Percentiles rank a stretch among this genome's conserved stretches.
Conservation (phyloP, 345 rosid genomes). For the Nasturtium officinale region DNA sequence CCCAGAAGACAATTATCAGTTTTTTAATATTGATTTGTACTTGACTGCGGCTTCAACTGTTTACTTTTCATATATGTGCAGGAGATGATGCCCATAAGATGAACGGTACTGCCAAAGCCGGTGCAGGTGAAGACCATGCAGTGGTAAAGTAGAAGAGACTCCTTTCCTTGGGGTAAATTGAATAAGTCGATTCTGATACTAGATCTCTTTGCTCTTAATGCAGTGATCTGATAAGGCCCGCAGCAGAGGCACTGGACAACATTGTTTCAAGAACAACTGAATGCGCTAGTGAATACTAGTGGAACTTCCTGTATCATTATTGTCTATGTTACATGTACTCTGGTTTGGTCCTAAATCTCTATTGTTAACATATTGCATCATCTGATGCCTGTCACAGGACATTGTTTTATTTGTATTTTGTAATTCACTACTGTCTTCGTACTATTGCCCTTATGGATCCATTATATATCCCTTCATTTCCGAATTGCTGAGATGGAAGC, state of each 20-base stretch:
- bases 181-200: constrained; percentile 7
- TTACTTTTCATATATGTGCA: constrained; percentile 19
- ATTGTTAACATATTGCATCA: constrained; percentile 28
- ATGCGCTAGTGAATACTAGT: constrained; percentile 42
- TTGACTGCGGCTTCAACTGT: background rate
- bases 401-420: constrained; percentile 20
- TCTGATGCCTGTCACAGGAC: constrained; percentile 12
- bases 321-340: constrained; percentile 33
- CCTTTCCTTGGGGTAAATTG: background rate
- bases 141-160: constrained; percentile 37
- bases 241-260: constrained; percentile 17
- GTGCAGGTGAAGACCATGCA: constrained; percentile 46
- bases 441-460: constrained; percentile 7
- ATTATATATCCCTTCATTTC: constrained; percentile 9
- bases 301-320: constrained; percentile 22
- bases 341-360: constrained; percentile 20
- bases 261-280: constrained; percentile 33
- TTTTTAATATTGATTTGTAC: background rate
- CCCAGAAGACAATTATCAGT: background rate
- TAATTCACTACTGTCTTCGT: constrained; percentile 14
- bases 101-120: constrained; percentile 47
- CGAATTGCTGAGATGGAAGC: background rate
- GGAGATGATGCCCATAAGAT: constrained; percentile 55
- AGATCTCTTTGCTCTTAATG: constrained; percentile 25
- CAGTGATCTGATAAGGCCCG: constrained; percentile 35